Evolutionary conservation across 78 protist species (phyloP).

Genomic region (Ministeria vibrans): DNA sequence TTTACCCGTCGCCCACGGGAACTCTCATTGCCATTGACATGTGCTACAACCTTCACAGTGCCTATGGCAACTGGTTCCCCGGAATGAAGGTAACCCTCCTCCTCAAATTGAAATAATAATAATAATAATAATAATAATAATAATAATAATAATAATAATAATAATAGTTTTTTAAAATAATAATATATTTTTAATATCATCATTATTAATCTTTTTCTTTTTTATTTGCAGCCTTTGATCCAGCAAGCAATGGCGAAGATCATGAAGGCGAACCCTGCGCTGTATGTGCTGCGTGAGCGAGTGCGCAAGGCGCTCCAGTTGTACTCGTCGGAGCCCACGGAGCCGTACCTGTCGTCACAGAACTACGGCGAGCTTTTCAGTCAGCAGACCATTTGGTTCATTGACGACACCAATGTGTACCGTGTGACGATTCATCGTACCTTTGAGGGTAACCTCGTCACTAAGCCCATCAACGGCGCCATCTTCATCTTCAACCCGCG

Average conservation of each 20-base stretch:
- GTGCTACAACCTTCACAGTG: slow-evolving; percentile 91
- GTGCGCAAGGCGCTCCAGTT: slow-evolving; percentile 98
- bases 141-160: no score
- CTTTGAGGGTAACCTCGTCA: slow-evolving; percentile 90
- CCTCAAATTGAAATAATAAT: no score
- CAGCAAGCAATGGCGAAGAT: slow-evolving; percentile 94
- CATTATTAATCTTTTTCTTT: no score
- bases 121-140: no score
- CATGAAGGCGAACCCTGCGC: slow-evolving; percentile 88
- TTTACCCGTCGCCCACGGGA: slow-evolving; percentile 99
- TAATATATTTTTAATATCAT: no score
- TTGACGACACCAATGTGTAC: slow-evolving; percentile 99
- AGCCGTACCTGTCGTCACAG: slow-evolving; percentile 77
- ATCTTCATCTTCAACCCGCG: slow-evolving; percentile 99
- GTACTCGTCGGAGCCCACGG: slow-evolving; percentile 78
- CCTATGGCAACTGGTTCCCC: slow-evolving; percentile 98
- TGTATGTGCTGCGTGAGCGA: slow-evolving; percentile 96
- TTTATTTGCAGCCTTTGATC: no score
- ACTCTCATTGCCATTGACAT: slow-evolving; percentile 94
- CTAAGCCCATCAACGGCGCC: slow-evolving; percentile 99
- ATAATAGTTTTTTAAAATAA: no score
- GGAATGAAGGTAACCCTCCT: no score
- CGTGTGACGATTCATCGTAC: slow-evolving; percentile 98
- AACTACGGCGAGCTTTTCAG: slow-evolving; percentile 78
- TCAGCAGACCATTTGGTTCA: slow-evolving; percentile 97